Evolutionary conservation across 2,329 filamentous ascomycete species (phyloP).

Genomic region (Myrmaecium sp.): DNA sequence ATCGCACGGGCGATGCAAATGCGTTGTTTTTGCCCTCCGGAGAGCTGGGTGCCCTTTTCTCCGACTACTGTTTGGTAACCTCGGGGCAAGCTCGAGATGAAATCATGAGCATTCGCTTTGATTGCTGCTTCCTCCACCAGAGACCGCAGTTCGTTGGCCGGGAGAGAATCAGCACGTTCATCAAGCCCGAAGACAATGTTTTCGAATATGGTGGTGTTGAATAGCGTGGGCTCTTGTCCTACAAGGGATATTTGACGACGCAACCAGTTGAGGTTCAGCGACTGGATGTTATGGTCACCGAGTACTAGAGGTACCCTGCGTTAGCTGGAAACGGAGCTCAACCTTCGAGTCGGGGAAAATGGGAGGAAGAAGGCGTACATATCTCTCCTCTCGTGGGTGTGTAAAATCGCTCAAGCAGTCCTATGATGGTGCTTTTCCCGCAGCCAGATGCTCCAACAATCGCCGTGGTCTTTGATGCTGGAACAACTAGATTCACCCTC

Average conservation of each 20-base stretch:
- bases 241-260: conserved; percentile 85
- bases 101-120: conserved; percentile 89
- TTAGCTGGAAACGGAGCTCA: too few species aligned
- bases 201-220: conserved; percentile 72
- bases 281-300: conserved; percentile 67
- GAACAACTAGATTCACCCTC: conserved; percentile 60
- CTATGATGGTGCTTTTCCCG: conserved; percentile 88
- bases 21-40: conserved; percentile 90
- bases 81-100: conserved; percentile 65
- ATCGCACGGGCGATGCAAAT: conserved; percentile 87
- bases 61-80: conserved; percentile 92
- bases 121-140: conserved; percentile 63
- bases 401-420: conserved; percentile 87
- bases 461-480: conserved; percentile 81
- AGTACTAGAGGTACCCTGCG: too few species aligned
- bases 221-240: conserved; percentile 82
- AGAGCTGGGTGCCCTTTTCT: conserved; percentile 80
- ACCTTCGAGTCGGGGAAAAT: too few species aligned
- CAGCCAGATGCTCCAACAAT: conserved; percentile 87
- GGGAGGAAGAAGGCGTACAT: too few species aligned
- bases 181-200: conserved; percentile 79
- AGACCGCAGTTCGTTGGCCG: conserved; percentile 43
- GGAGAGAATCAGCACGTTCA: conserved; percentile 10
- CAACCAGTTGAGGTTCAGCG: conserved; percentile 75
- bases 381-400: conserved; percentile 68